Evolutionary conservation across 2,329 filamentous ascomycete genomes (phyloP), one percentile per base, ranked within the genome.

Genomic region (Fonsecaea monophora): DNA sequence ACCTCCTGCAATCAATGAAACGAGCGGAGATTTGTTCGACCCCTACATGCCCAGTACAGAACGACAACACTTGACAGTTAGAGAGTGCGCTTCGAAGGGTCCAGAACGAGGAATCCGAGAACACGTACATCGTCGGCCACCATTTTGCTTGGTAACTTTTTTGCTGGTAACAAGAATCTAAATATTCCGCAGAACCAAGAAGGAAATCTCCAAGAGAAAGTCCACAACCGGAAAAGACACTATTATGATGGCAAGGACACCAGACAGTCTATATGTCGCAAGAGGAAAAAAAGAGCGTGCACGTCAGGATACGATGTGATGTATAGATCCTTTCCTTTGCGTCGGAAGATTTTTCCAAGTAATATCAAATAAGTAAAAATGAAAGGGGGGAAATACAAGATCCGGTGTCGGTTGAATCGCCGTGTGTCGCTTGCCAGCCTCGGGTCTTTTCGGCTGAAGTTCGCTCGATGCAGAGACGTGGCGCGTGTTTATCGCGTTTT

Each of bases 1-100:
- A 18, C 81, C 83, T 30, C 85, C 85, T 1, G 85, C 77, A 15
- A 83, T 70, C 0, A 86, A 74, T 0, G 83, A 86, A n/a, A 83
- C 77, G 12, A 77, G 73, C 0, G 80, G 80, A 21, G 70, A 67
- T 58, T 71, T 71, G 25, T 62, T 53, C n/a, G 68, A 62, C 12
- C 34, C 57, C 68, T 70, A 18, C 50, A 13, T 35, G 37, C 12
- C 12, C 2, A 32, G 30, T 32, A 32, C 30, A 32, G 30, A 32
- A 32, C 30, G 30, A 32, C 30, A 42, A 42, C 38, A 6, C n/a
- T 42, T 15, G 38, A 45, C n/a, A 6, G n/a, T 53, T 48, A 30
- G 35, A 40, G 12, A 21, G 40, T 12, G 40, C 15, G 15, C 18
- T 45, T 45, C 38, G n/a, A 18, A 3, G 10, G 30, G 30, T 18